Conservation (phyloP, 2,329 filamentous ascomycete genomes). For the Cladosporium austrohemisphaericum region DNA sequence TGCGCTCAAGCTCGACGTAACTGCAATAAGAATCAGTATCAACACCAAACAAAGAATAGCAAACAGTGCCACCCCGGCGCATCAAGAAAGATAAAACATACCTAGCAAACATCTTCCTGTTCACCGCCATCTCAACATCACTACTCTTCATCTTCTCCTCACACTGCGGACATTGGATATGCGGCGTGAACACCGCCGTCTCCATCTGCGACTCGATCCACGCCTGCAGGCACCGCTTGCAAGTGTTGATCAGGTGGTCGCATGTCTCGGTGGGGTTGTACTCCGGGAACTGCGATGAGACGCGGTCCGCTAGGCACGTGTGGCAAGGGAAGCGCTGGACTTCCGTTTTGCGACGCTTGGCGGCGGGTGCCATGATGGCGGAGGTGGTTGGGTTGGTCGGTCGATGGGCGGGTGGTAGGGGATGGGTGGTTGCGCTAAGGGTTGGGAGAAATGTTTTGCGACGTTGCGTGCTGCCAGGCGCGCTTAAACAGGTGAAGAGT, state of each 20-base stretch:
- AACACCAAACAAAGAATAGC: slow-evolving; percentile 22
- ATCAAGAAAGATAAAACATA: slow-evolving; percentile 37
- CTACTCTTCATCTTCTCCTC: slow-evolving; percentile 40
- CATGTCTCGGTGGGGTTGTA: slow-evolving; percentile 35
- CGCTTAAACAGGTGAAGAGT: too few species aligned
- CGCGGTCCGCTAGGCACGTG: slow-evolving; percentile 21
- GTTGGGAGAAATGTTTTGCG: background rate
- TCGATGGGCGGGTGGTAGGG: background rate
- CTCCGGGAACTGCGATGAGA: slow-evolving; percentile 29
- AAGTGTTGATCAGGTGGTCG: slow-evolving; percentile 36
- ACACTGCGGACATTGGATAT: slow-evolving; percentile 48
- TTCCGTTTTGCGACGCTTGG: slow-evolving; percentile 17
- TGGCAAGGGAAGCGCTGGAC: slow-evolving; percentile 21
- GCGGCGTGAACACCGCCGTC: background rate
- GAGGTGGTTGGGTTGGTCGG: background rate
- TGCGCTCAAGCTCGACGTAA: slow-evolving; percentile 32
- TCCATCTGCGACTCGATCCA: slow-evolving; percentile 35
- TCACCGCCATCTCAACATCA: slow-evolving; percentile 46
- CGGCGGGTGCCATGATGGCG: slow-evolving; percentile 1
- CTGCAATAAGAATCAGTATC: slow-evolving; percentile 40
- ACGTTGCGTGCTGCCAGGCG: too few species aligned
- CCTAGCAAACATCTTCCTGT: slow-evolving; percentile 43
- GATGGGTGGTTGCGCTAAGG: background rate
- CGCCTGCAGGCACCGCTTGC: slow-evolving; percentile 33
- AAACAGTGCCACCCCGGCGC: background rate